phyloP scores from a whole-genome alignment of 2,329 filamentous ascomycete genomes.

The Fusarium sterilihyphosum region DNA sequence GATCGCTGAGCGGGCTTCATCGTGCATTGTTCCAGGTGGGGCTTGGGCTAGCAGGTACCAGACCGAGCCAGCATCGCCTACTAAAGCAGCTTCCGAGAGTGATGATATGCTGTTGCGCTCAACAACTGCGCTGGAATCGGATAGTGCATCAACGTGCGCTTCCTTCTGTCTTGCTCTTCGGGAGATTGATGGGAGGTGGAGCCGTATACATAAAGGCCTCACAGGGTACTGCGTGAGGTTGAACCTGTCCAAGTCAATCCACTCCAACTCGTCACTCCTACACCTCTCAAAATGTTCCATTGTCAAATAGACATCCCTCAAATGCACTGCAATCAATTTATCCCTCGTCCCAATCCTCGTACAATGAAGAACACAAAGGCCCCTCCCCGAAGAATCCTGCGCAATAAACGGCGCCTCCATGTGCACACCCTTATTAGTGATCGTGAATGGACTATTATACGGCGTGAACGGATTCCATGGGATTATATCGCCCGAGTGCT shows the following conservation, averaged over 20 bases:
- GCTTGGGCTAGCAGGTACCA: not conserved
- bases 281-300: constrained; percentile 28
- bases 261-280: not conserved
- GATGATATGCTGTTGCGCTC: not conserved
- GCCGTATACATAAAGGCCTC: not conserved
- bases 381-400: not conserved
- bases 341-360: not conserved
- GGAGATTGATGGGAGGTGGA: accelerated
- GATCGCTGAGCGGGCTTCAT: accelerated
- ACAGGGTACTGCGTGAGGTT: not conserved
- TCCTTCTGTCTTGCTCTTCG: accelerated
- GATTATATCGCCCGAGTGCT: not conserved
- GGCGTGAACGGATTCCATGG: constrained; percentile 4
- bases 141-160: accelerated
- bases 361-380: constrained; percentile 10
- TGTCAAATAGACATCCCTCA: constrained; percentile 2
- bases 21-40: accelerated
- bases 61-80: not conserved
- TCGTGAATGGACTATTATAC: not conserved
- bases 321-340: not conserved
- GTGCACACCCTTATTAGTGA: constrained; percentile 10
- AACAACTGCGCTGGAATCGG: accelerated
- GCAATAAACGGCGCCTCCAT: constrained; percentile 11
- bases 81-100: not conserved
- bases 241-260: not conserved